Conservation (phyloP, 306 rosid genomes). For the Luffa aegyptiaca region DNA sequence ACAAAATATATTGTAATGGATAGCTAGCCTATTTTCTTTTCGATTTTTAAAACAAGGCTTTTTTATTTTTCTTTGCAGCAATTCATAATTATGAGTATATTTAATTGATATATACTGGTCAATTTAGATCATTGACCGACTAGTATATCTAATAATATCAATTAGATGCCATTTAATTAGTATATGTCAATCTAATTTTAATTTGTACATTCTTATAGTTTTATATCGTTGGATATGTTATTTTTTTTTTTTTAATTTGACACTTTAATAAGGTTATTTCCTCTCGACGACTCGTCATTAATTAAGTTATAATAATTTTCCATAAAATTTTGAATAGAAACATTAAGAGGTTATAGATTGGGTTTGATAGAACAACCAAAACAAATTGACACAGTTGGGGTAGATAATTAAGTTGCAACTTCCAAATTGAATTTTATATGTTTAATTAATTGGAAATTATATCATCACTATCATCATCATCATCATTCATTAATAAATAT, state of each 20-base stretch:
- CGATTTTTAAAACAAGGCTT: neutral
- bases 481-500: neutral
- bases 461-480: neutral
- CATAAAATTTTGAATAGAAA: neutral
- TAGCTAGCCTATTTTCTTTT: neutral
- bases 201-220: neutral
- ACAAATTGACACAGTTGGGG: neutral
- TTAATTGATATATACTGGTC: neutral
- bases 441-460: neutral
- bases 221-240: neutral
- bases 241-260: neutral
- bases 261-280: neutral
- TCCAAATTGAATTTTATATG: neutral
- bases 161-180: neutral
- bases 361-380: neutral
- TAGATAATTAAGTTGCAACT: neutral
- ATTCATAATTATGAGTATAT: neutral
- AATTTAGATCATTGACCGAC: neutral
- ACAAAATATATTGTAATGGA: neutral
- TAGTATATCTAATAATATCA: neutral
- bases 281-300: neutral
- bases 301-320: neutral
- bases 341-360: neutral
- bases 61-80: no score
- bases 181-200: neutral